Evolutionary conservation across 2,329 filamentous ascomycete species (phyloP).

Genomic region (Aspergillus awamori): DNA sequence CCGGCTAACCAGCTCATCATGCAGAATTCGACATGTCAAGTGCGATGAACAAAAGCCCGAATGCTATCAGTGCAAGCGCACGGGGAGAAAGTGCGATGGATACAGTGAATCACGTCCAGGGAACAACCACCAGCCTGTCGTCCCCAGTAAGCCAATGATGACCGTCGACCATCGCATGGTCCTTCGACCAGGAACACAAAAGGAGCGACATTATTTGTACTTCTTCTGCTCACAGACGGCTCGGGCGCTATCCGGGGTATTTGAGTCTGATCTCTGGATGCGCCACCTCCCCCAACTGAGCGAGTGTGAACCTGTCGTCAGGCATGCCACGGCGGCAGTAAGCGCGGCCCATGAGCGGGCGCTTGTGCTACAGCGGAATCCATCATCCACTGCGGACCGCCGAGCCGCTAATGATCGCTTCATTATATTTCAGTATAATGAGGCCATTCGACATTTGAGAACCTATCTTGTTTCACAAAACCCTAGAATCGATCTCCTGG

Average conservation of each 20-base stretch:
- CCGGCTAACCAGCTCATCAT: neutral
- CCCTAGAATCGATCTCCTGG: slow-evolving; percentile 14
- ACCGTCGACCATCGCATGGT: neutral
- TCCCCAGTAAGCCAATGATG: neutral
- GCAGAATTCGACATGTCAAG: slow-evolving; percentile 58
- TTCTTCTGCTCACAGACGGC: neutral
- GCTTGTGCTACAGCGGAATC: slow-evolving; percentile 50
- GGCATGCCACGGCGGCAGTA: slow-evolving; percentile 55
- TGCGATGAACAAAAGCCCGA: slow-evolving; percentile 59
- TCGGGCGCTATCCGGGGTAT: neutral
- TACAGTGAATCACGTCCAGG: neutral
- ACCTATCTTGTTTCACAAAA: slow-evolving; percentile 25
- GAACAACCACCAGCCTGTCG: neutral
- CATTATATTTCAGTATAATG: neutral
- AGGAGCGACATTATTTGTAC: neutral
- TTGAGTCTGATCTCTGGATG: slow-evolving; percentile 34
- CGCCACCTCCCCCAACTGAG: slow-evolving; percentile 52
- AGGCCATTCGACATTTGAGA: slow-evolving; percentile 32
- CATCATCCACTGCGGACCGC: neutral
- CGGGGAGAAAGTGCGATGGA: slow-evolving; percentile 48
- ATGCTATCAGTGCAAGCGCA: slow-evolving; percentile 57
- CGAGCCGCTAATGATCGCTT: neutral
- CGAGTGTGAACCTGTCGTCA: slow-evolving; percentile 49
- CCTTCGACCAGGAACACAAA: neutral
- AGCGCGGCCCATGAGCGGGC: slow-evolving; percentile 47